phyloP scores from a whole-genome alignment of 192 early-diverging fungal species.

The Backusella luteola region DNA sequence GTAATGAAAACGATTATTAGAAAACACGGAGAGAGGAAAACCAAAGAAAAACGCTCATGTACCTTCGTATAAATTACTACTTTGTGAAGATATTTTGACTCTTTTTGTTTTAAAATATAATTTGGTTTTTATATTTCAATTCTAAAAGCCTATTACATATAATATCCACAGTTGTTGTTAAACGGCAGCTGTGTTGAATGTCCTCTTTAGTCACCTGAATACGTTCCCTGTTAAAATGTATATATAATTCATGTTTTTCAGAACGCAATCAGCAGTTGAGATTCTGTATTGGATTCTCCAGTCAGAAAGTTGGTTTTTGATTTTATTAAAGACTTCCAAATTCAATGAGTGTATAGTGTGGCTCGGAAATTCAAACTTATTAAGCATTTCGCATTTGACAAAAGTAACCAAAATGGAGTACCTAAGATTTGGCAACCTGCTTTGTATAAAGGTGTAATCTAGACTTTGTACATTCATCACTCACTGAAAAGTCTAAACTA shows the following conservation, averaged over 20 bases:
- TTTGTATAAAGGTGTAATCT: background rate
- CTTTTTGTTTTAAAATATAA: background rate
- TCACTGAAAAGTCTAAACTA: background rate
- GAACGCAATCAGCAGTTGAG: background rate
- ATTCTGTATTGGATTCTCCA: background rate
- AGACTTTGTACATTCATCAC: background rate
- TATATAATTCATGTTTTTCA: background rate
- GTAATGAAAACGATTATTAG: no score
- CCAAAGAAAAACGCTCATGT: no score
- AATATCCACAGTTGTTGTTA: background rate
- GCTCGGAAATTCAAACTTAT: background rate
- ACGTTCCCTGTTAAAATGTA: background rate
- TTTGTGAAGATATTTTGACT: background rate
- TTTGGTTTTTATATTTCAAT: background rate
- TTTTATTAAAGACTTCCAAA: background rate
- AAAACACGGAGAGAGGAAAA: no score
- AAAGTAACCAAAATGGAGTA: background rate
- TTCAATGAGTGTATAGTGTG: background rate
- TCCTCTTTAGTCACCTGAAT: background rate
- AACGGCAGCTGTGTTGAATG: background rate
- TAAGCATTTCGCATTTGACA: background rate
- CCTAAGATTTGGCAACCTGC: background rate
- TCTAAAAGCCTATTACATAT: background rate
- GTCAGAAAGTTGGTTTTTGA: background rate
- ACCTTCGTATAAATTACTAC: no score